Base-by-base conservation (phyloP, 2,329 filamentous ascomycete species). In the Camillea tinctor region DNA sequence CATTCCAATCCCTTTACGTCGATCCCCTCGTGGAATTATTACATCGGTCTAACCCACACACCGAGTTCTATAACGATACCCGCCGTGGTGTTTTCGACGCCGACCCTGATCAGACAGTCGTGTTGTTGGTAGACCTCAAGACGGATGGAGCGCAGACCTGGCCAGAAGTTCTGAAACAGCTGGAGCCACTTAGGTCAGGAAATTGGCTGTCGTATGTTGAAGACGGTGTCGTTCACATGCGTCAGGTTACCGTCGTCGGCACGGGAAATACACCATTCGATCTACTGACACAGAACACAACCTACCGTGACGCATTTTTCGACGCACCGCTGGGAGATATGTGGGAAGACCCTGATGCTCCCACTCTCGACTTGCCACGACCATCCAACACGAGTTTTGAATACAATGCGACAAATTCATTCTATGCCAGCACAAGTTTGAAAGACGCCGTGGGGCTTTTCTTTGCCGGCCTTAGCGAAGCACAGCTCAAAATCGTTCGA, bases 101-200 rank as follows among this genome's bases (percentile, higher is more conserved):
- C 8, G 75, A 81, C 61, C 81, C 84, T 0, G 68, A 69, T 1
- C 84, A 85, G 67, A 80, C 84, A 0, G 73, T 91, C 0, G 78
- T 84, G 4, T 79, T 93, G 3, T 79, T 92, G 4, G 80, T 93
- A 26, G 90, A 93, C 71, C 76, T 92, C 70, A 93, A 93, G 74
- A 86, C 81, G 1, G 71, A 79, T 23, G 83, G 81, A 1, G 69
- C 73, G 3, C 72, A 77, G 21, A 84, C 82, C 1, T 86, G 83
- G 76, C 79, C 79, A 0, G 73, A 80, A 53, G 80, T 89, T 0
- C 64, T 84, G 17, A 69, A 76, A 30, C 82, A 88, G 58, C 78
- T 91, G 0, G 76, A 84, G 58, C 82, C 87, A 1, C 77, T 92
- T 6, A 79, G 87, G 3, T 75, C 83, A 49, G 78, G 76, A 49